phyloP scores from a whole-genome alignment of 768 basidiomycete genomes.

The Boletus edulis region DNA sequence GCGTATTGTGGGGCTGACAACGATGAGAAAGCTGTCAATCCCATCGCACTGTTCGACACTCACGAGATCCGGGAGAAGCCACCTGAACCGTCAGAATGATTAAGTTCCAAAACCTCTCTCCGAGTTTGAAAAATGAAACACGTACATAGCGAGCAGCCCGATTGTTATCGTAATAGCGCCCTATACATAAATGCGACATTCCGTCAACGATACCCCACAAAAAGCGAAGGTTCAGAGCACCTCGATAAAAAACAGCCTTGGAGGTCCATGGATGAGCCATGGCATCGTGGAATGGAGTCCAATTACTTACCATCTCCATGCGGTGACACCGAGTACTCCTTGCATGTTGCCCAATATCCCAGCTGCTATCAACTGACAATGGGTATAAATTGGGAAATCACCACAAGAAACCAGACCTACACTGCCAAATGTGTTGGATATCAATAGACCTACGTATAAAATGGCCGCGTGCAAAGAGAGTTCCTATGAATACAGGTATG shows the following conservation, averaged over 20 bases:
- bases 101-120: neutral
- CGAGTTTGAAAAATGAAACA: neutral
- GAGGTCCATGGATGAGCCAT: neutral
- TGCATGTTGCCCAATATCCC: constrained; percentile 71
- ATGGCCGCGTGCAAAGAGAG: constrained; percentile 61
- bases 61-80: constrained; percentile 59
- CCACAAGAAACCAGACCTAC: constrained; percentile 35
- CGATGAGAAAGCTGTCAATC: too few relatives aligned
- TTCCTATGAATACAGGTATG: constrained; percentile 38
- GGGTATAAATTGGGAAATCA: neutral
- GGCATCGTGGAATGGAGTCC: neutral
- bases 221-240: constrained; percentile 23
- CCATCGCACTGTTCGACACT: constrained; percentile 13
- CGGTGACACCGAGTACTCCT: constrained; percentile 60
- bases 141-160: constrained; percentile 52
- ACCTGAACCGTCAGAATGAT: constrained; percentile 39
- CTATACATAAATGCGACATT: constrained; percentile 27
- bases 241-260: constrained; percentile 72
- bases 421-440: constrained; percentile 67
- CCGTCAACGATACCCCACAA: neutral
- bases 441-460: constrained; percentile 55
- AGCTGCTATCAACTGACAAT: constrained; percentile 63
- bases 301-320: constrained; percentile 61
- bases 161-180: constrained; percentile 62
- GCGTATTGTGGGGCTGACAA: constrained; percentile 55